Base-by-base conservation (phyloP, 129 eudicot species). In the Tagetes erecta region DNA sequence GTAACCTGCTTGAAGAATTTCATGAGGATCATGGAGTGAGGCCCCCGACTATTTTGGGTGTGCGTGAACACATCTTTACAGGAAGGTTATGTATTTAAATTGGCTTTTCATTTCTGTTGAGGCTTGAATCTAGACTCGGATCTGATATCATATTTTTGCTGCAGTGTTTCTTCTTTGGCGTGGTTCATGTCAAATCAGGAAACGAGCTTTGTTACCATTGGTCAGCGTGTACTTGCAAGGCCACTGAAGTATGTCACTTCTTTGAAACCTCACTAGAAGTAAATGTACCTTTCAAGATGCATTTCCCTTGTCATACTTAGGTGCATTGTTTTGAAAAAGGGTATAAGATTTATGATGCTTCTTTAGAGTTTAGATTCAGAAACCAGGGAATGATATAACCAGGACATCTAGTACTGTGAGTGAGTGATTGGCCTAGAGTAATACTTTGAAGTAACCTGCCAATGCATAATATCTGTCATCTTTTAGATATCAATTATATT, bases 141-240 rank as follows among this genome's bases (percentile, higher is more conserved):
- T 57, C 35, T 78, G 75, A 70, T 59, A 13, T 82, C 66, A 12
- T 60, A 30, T 67, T 3, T 83, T 45, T 60, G 56, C 64, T 86
- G 86, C 91, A 95, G 99, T 87, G 99, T 95, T 68, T 95, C 99
- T 76, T 95, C 99, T 58, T 79, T 95, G 99, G 99, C 99, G 57
- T 88, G 99, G 97, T 95, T 95, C 80, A 95, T 95, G 99, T 95
- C 99, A 47, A 91, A 91, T 83, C 99, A 95, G 78, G 99, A 95
- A 84, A 95, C 97, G 47, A 95, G 99, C 77, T 95, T 95, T 79
- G 99, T 95, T 71, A 95, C 99, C 71, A 90, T 95, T 44, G 99
- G 99, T 75, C 99, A 95, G 81, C 87, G 99, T 62, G 97, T 95
- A 77, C 99, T 91, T 57, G 99, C 99, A 67, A 91, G 96, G 74